A percentile compares a stretch with the other conserved stretches of the same genome.
Evolutionary conservation across 176 grass and related monocot genomes (phyloP).

Genomic region (Echinochloa phyllopogon): DNA sequence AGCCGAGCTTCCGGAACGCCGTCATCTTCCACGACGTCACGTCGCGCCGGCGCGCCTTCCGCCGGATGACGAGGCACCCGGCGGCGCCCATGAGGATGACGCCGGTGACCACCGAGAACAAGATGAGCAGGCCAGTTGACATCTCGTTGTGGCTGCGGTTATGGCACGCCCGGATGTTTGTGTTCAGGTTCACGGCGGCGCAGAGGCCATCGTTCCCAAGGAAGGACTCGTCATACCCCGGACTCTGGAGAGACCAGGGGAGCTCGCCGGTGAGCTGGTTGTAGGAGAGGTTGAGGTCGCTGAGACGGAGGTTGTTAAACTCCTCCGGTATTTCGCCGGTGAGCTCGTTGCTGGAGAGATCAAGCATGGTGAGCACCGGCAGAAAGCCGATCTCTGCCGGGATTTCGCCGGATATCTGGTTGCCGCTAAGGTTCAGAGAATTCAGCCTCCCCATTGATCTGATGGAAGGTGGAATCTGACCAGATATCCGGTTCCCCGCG

Average conservation of each 20-base stretch:
- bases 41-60: neutral
- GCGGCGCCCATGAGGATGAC: conserved; percentile 8
- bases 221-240: conserved; percentile 44
- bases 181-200: neutral
- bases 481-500: conserved; percentile 46
- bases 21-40: conserved; percentile 50
- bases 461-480: conserved; percentile 46
- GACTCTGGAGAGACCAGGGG: conserved; percentile 40
- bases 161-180: conserved; percentile 26
- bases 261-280: conserved; percentile 65
- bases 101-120: conserved; percentile 46
- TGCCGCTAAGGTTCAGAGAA: conserved; percentile 50
- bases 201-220: conserved; percentile 53
- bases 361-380: conserved; percentile 45
- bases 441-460: neutral
- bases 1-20: conserved; percentile 46
- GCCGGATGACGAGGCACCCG: neutral
- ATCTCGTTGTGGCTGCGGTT: neutral
- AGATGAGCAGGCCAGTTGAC: neutral
- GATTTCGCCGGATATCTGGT: conserved; percentile 49
- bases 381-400: conserved; percentile 53
- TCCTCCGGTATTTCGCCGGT: conserved; percentile 53
- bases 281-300: conserved; percentile 57
- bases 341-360: conserved; percentile 68
- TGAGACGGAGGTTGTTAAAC: conserved; percentile 47